These are phyloP conservation scores for Geranomyces michiganensis DNA, from an alignment of 192 early-diverging fungal species.

Conservation along the genomic window DNA sequence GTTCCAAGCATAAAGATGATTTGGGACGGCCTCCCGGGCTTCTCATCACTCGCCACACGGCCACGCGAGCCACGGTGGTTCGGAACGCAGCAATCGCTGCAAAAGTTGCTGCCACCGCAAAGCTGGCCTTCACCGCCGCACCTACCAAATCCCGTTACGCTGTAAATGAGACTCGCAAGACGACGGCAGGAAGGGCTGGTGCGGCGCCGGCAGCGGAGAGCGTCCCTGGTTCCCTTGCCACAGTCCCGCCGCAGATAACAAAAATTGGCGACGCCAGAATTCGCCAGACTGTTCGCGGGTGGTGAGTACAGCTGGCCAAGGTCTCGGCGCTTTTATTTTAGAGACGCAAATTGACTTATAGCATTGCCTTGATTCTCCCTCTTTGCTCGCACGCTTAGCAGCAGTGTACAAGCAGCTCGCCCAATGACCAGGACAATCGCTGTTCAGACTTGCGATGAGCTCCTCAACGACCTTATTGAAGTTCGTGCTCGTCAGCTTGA, in stretches of 20 bases:
- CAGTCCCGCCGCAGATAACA: background rate
- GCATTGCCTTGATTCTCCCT: background rate
- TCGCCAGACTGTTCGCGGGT: background rate
- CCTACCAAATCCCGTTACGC: too few species aligned
- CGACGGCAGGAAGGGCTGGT: too few species aligned
- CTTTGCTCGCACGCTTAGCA: background rate
- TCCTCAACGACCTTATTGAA: background rate
- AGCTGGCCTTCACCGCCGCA: too few species aligned
- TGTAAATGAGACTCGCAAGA: too few species aligned
- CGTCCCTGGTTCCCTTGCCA: too few species aligned
- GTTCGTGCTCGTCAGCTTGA: background rate
- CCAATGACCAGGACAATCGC: slow-evolving; percentile 5
- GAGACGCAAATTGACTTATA: background rate
- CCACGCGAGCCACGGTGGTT: too few species aligned
- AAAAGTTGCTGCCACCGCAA: too few species aligned
- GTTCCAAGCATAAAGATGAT: background rate
- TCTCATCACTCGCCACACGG: too few species aligned
- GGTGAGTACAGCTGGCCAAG: background rate
- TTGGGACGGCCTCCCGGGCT: background rate
- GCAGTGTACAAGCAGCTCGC: background rate
- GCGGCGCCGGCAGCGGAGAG: too few species aligned
- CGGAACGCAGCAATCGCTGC: too few species aligned
- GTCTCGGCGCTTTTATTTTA: background rate
- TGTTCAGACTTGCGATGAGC: background rate
- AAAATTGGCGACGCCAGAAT: background rate